Evolutionary conservation across 805 yeast species (phyloP), one percentile per base, ranked within the genome.

Genomic region (Debaryomyces castellii): DNA sequence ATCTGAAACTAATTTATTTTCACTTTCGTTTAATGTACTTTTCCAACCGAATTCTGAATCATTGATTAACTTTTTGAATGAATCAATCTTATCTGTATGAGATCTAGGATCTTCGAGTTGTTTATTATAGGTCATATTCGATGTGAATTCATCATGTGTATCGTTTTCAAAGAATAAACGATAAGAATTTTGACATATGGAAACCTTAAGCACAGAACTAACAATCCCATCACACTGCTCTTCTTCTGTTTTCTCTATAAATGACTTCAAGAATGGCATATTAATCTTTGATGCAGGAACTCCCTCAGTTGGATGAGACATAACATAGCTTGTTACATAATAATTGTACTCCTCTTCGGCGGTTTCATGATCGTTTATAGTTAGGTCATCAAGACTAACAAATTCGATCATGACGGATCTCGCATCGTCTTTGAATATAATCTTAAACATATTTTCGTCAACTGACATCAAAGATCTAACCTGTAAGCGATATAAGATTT

Each of bases 261-360:
- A 76, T 4, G 78, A 62, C 54, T 82, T 85, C 52, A 88, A 70
- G 65, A 92, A 87, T 21, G 98, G 98, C 64, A 89, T 74, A 51
- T 79, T 78, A 45, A 94, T 78, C 53, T 82, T 82, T 36, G 86
- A 82, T 16, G 88, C 81, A 14, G 89, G 83, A 14, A 94, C 86
- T 24, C 98, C 98, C 65, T 94, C 99, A 2, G 99, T 94, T 32
- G 99, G 98, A 58, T 89, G 96, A 3, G 96, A 86, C 87, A 94
- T 86, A 36, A 91, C 80, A 64, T 87, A 94, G 36, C 96, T 87
- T 0, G 98, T 92, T 41, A 94, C 78, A 61, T 94, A 94, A 69
- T 94, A 92, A 62, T 89, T 91, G 87, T 96, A 94, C 57, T 80
- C 81, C 52, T 89, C 95, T 55, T 87, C 92, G 3, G 82, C 80